A percentile compares a stretch with the other conserved stretches of the same genome.
phyloP scores from a whole-genome alignment of 1,139 yeast genomes.

The Pichia sp. region DNA sequence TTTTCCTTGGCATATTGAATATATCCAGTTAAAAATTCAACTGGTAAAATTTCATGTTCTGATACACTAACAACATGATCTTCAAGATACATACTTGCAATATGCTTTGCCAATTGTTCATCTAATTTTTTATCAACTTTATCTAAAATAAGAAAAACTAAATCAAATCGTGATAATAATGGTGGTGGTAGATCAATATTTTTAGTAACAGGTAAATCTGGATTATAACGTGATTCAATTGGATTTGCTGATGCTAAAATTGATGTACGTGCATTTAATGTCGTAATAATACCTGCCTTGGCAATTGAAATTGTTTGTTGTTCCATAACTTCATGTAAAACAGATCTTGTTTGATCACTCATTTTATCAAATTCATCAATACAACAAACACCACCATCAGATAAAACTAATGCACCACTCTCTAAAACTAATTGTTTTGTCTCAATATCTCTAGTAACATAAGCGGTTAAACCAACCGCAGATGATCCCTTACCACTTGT shows the following conservation, averaged over 20 bases:
- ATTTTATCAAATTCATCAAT: constrained; percentile 98
- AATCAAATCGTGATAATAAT: constrained; percentile 84
- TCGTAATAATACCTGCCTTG: constrained; percentile 95
- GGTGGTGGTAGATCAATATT: constrained; percentile 97
- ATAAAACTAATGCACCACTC: constrained; percentile 91
- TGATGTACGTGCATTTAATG: constrained; percentile 92
- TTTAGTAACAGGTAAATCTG: constrained; percentile 85
- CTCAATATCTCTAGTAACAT: constrained; percentile 88
- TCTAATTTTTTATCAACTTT: constrained; percentile 84
- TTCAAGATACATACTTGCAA: constrained; percentile 87
- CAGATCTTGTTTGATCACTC: constrained; percentile 92
- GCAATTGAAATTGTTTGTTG: constrained; percentile 98
- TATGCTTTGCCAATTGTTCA: constrained; percentile 79
- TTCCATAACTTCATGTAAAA: constrained; percentile 97
- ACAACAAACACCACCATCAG: constrained; percentile 98
- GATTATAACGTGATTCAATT: constrained; percentile 92
- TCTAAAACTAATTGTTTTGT: constrained; percentile 90
- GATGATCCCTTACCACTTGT: constrained; percentile 99
- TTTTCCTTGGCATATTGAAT: constrained; percentile 89
- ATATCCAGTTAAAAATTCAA: constrained; percentile 79
- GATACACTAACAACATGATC: constrained; percentile 76
- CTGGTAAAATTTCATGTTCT: constrained; percentile 62
- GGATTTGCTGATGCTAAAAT: constrained; percentile 96
- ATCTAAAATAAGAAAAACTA: constrained; percentile 86
- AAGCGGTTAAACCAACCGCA: constrained; percentile 97